Conservation (phyloP, 106 monocot species). For the Acanthochlamys bracteata region DNA sequence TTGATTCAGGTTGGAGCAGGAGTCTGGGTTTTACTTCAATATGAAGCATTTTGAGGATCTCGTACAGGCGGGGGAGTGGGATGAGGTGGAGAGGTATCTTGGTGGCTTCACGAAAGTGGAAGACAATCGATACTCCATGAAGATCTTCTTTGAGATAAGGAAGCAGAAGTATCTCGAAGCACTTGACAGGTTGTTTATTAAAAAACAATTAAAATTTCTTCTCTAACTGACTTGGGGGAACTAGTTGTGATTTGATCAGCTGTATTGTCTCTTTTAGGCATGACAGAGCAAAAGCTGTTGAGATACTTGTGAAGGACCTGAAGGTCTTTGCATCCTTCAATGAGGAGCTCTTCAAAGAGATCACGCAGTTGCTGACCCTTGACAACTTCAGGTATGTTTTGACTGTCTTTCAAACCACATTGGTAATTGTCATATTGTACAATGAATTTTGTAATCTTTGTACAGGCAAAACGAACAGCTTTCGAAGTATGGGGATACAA, state of each 20-base stretch:
- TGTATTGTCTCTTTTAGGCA: constrained; percentile 24
- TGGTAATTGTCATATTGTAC: no score
- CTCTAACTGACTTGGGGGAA: not conserved
- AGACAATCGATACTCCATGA: constrained; percentile 94
- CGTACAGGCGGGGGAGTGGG: constrained; percentile 87
- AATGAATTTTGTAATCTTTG: not conserved
- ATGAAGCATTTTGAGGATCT: constrained; percentile 96
- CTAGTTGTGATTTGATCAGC: not conserved
- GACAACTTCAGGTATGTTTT: constrained; percentile 74
- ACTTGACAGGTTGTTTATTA: constrained; percentile 54
- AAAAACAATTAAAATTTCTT: not conserved
- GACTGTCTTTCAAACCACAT: not conserved
- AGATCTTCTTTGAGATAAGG: constrained; percentile 95
- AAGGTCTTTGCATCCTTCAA: constrained; percentile 91
- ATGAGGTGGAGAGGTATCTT: constrained; percentile 86
- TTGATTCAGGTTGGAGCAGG: constrained; percentile 67
- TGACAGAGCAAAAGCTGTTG: constrained; percentile 84
- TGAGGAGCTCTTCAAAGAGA: constrained; percentile 97
- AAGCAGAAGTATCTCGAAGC: constrained; percentile 99
- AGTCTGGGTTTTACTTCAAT: constrained; percentile 92
- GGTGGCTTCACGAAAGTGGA: constrained; percentile 86
- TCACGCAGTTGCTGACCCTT: constrained; percentile 81
- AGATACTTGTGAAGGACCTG: constrained; percentile 91
- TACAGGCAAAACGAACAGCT: constrained; percentile 94
- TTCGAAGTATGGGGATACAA: constrained; percentile 92